These are phyloP conservation scores for Neurospora tetraspora DNA, from an alignment of 495 filamentous ascomycete species.

Conservation along the genomic window DNA sequence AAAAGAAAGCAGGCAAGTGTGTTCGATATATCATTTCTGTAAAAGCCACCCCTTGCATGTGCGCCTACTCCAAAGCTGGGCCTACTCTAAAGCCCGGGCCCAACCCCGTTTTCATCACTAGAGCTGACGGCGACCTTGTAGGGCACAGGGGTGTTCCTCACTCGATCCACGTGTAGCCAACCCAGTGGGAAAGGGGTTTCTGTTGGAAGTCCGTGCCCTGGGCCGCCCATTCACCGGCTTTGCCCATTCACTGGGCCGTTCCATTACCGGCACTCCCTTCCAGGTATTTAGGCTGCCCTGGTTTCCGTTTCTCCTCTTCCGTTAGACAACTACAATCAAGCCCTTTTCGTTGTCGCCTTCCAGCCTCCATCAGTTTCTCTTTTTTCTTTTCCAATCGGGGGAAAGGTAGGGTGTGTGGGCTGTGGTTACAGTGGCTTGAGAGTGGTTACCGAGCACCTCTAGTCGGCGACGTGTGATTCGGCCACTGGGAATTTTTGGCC, in stretches of 20 bases:
- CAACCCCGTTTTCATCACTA: not conserved
- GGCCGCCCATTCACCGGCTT: no score
- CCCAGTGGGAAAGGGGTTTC: not conserved
- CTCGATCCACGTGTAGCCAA: not conserved
- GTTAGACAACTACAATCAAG: no score
- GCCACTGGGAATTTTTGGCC: not conserved
- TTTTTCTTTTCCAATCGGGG: not conserved
- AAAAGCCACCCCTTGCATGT: not conserved
- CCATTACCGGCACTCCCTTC: no score
- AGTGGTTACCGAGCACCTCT: not conserved
- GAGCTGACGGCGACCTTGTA: not conserved
- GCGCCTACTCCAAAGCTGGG: not conserved
- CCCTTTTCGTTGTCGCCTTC: no score
- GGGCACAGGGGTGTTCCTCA: not conserved
- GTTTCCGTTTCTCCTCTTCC: no score
- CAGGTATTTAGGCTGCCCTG: no score
- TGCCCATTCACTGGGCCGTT: no score
- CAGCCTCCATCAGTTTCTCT: no score
- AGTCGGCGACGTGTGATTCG: not conserved
- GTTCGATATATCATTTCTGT: not conserved
- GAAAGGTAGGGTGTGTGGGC: not conserved
- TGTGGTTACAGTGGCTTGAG: not conserved
- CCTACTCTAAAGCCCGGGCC: not conserved
- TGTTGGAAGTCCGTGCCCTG: no score
- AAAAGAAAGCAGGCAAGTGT: not conserved